Evolutionary conservation across 2,329 filamentous ascomycete genomes (phyloP), one percentile per base, ranked within the genome.

Genomic region (Aspergillus awamori): DNA sequence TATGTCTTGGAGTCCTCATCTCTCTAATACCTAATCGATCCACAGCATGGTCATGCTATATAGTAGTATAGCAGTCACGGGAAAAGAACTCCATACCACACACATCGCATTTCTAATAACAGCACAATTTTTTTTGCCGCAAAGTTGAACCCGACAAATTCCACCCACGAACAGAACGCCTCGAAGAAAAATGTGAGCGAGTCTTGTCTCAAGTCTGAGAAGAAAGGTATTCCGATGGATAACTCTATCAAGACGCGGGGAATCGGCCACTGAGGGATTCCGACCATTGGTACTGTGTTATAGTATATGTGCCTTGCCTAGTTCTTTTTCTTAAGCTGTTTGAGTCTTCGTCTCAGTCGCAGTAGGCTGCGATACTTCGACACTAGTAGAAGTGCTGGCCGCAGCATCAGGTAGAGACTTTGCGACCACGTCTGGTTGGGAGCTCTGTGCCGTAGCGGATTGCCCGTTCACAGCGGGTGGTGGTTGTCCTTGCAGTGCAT

Each of bases 391-490:
- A 17, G 30, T 11, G 15, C 24, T n/a, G 20, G 26, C 20, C n/a
- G 48, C 15, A 43, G 41, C 17, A 41, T 26, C 33, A 11, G 58
- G 30, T 11, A 36, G 33, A 10, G 39, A 30, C 30, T 60, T 60
- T n/a, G 51, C 13, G 20, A 61, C 53, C 17, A 36, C 8, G 13
- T 22, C 39, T n/a, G 52, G 17, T 15, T 52, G 57, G 7, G 53
- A 30, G 33, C 33, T 36, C 33, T 57, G 51, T 24, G 53, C n/a
- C 13, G 54, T 15, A 22, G 20, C 28, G 13, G 28, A 26, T 41
- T 51, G 43, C 17, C 53, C 53, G 43, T 63, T 64, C 7, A 33
- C 53, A 10, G 24, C 51, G 7, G 59, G 26, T 15, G 55, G 58
- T 51, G 48, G 49, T 58, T 64, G 57, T 24, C 11, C 28, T 1